A percentile compares a stretch with the other conserved stretches of the same genome.
These are phyloP conservation scores for Coemansia sp. DNA, from an alignment of 192 early-diverging fungal species.

Conservation along the genomic window DNA sequence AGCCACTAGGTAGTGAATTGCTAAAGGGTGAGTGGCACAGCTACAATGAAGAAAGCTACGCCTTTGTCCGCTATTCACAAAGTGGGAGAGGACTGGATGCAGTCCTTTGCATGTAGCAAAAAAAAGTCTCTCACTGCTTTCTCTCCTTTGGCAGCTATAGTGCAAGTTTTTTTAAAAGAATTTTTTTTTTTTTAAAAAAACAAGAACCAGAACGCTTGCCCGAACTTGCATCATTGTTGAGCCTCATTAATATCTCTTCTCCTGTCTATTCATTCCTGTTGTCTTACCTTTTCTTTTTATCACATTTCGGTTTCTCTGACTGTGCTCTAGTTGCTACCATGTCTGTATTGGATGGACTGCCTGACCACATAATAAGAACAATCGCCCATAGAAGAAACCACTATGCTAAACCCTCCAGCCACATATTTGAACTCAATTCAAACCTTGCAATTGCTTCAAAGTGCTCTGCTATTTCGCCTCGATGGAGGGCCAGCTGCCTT, in stretches of 20 bases:
- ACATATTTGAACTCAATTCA: neutral
- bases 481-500: constrained; percentile 1
- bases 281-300: neutral
- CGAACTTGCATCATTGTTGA: neutral
- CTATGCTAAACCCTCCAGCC: neutral
- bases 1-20: too few relatives aligned
- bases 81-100: neutral
- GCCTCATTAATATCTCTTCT: neutral
- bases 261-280: neutral
- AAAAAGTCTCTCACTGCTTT: neutral
- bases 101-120: neutral
- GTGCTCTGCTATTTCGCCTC: neutral
- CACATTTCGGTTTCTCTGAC: neutral
- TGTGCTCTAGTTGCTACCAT: neutral
- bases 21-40: too few relatives aligned
- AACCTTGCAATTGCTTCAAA: neutral
- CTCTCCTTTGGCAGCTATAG: neutral
- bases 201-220: neutral
- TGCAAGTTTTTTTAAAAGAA: neutral
- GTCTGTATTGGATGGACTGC: neutral
- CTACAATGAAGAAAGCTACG: neutral
- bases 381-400: neutral
- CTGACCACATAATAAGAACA: neutral
- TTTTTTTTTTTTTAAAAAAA: neutral
- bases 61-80: neutral